phyloP scores from a whole-genome alignment of 208 protist species.

The Tritrichomonas foetus region DNA sequence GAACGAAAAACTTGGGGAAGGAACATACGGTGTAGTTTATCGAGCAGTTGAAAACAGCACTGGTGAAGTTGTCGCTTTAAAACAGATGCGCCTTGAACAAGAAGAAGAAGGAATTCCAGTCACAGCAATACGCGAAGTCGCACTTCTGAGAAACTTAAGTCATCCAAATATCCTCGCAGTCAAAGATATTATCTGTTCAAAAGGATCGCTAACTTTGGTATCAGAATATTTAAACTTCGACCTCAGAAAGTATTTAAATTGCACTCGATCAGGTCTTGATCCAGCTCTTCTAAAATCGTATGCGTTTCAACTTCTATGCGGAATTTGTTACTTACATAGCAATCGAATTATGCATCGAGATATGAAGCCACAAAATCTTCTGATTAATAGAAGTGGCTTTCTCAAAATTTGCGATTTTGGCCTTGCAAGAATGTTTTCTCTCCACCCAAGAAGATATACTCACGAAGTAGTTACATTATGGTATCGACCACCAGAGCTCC shows the following conservation, averaged over 20 bases:
- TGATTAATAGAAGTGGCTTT: conserved; percentile 49
- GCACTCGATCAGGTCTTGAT: neutral
- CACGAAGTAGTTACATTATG: conserved; percentile 61
- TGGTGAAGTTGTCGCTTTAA: conserved; percentile 52
- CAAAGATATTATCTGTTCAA: conserved; percentile 43
- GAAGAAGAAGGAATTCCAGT: conserved; percentile 56
- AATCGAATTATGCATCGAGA: conserved; percentile 35
- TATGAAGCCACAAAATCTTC: conserved; percentile 39
- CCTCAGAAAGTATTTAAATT: neutral
- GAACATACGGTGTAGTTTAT: conserved; percentile 92
- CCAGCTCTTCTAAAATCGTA: neutral
- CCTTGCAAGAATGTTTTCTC: conserved; percentile 59
- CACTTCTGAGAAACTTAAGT: conserved; percentile 52
- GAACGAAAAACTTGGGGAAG: conserved; percentile 71
- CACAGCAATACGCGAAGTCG: conserved; percentile 59
- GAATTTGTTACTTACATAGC: conserved; percentile 8
- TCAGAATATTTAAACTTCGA: conserved; percentile 11
- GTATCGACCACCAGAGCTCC: conserved; percentile 58
- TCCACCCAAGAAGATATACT: conserved; percentile 55
- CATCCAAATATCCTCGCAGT: conserved; percentile 54
- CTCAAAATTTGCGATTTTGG: conserved; percentile 69
- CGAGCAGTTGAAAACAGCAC: conserved; percentile 72
- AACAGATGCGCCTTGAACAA: conserved; percentile 53
- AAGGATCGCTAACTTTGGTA: neutral
- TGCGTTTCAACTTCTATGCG: neutral